phyloP scores from a whole-genome alignment of 345 rosid species.

The Schrenkiella parvula region DNA sequence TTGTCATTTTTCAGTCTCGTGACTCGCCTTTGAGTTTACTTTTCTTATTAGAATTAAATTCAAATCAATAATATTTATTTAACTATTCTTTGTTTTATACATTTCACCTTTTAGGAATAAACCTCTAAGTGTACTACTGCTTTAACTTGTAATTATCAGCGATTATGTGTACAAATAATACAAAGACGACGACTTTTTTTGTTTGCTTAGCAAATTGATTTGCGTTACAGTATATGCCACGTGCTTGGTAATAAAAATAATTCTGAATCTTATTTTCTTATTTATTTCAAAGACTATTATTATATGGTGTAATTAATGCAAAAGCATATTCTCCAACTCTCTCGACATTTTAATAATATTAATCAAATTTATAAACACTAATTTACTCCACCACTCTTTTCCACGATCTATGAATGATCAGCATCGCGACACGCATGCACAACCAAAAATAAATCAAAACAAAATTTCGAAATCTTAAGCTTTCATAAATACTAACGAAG shows the following conservation, averaged over 20 bases:
- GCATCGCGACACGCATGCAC: conserved; percentile 4
- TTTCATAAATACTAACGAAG: conserved; percentile 7
- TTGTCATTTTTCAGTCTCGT: not conserved
- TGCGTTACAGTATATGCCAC: conserved; percentile 9
- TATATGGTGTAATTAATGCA: conserved; percentile 16
- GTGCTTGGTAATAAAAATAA: conserved; percentile 16
- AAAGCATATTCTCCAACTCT: conserved; percentile 23
- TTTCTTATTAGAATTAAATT: not conserved
- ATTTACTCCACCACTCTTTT: conserved; percentile 22
- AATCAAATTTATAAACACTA: conserved; percentile 2
- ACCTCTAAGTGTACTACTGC: no score
- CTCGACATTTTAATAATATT: conserved; percentile 17
- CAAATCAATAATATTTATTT: not conserved
- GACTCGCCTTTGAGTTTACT: not conserved
- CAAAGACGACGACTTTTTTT: not conserved
- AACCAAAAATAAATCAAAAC: not conserved
- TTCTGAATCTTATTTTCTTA: conserved; percentile 2
- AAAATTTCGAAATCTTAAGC: not conserved
- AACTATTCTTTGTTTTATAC: not conserved
- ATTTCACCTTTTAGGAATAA: not conserved
- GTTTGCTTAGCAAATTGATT: not conserved
- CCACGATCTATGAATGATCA: conserved; percentile 20
- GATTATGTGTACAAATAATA: no score
- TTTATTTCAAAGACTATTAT: not conserved
- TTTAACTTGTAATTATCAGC: no score